Evolutionary conservation across 176 grass and related monocot species (phyloP), one percentile per base, ranked within the genome.

Genomic region (Carex scoparia): DNA sequence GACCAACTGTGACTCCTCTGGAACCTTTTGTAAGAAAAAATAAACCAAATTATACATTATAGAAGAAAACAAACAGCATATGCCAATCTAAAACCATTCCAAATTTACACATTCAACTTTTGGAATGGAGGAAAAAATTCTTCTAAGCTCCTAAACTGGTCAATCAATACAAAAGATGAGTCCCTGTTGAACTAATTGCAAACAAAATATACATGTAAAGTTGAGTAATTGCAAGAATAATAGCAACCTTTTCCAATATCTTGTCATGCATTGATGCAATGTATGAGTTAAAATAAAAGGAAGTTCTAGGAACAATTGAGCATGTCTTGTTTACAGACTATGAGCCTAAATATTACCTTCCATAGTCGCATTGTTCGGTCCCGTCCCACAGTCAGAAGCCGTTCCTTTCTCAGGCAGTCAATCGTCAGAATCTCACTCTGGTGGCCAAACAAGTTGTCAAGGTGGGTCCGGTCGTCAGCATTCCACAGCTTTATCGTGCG

Each of bases 401-500:
- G 86, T 66, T 97, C 94, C 90, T 93, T 97, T 73, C 69, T 79
- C 64, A 92, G 79, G 69, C 91, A 91, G 89, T 97, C 94, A 61
- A 94, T 94, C 59, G 90, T 87, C 75, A 97, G 66, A 30, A 97
- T 92, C 81, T 97, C 94, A 74, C 87, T 94, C 72, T 97, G 94
- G 80, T 97, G 94, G 16, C 94, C 94, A 53, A 89, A 92, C 71
- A 97, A 80, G 79, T 92, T 94, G 79, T 94, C 90, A 86, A 97
- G 92, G 53, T 97, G 92, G 68, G 94, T 94, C 87, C 90, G 89
- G 5, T 97, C 94, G 33, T 97, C 94, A 78, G 88, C 89, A 93
- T 97, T 97, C 94, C 94, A 97, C 82, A 92, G 90, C 86, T 94
- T 97, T 85, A 97, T 90, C 49, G 90, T 90, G 77, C 94, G 88